These are phyloP conservation scores for Talaromyces trachyspermus DNA, from an alignment of 495 filamentous ascomycete species.

Conservation along the genomic window DNA sequence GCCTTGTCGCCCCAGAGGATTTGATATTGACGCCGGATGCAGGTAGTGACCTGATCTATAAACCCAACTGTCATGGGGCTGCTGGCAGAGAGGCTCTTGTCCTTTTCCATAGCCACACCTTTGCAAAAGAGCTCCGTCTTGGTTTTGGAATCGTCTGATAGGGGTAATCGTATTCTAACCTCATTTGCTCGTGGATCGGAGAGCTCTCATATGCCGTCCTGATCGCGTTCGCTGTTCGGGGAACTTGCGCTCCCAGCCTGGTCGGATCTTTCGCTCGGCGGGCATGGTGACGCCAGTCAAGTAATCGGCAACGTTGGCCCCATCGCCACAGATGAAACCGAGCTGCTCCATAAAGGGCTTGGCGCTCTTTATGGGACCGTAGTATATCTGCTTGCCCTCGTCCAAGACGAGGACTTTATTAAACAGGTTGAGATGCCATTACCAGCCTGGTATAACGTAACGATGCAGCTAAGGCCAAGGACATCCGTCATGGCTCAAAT, in stretches of 20 bases:
- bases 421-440: conserved; percentile 67
- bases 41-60: too few species aligned
- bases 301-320: conserved; percentile 72
- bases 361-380: conserved; percentile 53
- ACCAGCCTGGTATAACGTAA: conserved; percentile 78
- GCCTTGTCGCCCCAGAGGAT: conserved; percentile 33
- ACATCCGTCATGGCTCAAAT: conserved; percentile 53
- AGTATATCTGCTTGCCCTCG: conserved; percentile 74
- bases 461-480: conserved; percentile 53
- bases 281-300: conserved; percentile 71
- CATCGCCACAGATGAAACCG: conserved; percentile 61
- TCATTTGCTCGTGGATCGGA: too few species aligned
- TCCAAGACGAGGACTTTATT: conserved; percentile 75
- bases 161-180: too few species aligned
- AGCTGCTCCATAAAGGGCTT: conserved; percentile 62
- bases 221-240: conserved; percentile 42
- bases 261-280: conserved; percentile 54
- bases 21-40: conserved; percentile 24
- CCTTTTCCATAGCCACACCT: too few species aligned
- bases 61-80: too few species aligned
- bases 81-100: too few species aligned
- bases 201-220: not conserved
- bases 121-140: too few species aligned
- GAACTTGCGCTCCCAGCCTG: conserved; percentile 57
- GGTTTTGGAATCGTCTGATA: too few species aligned